Conservation (phyloP, 2,329 filamentous ascomycete species). For the Rhynchosporium secalis region DNA sequence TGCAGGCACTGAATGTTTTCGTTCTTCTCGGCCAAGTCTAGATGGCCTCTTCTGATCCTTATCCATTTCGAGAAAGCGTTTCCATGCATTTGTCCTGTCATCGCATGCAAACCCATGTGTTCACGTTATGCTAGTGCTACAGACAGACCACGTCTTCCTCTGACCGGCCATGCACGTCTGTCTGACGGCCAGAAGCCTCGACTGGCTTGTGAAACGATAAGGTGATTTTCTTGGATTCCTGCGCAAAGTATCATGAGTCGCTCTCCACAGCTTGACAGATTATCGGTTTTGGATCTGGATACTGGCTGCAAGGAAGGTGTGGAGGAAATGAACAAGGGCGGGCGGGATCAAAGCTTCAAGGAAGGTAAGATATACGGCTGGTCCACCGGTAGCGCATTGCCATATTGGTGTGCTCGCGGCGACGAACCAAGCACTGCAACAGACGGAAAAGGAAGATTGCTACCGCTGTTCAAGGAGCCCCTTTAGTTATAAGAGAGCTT, state of each 20-base stretch:
- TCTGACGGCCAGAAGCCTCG: conserved; percentile 21
- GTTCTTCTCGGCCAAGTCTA: conserved; percentile 22
- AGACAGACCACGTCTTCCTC: conserved; percentile 21
- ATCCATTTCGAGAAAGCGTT: conserved; percentile 47
- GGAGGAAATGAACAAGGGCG: conserved; percentile 35
- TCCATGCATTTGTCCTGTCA: conserved; percentile 40
- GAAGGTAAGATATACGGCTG: conserved; percentile 35
- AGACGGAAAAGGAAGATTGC: conserved; percentile 7
- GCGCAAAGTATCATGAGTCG: conserved; percentile 33
- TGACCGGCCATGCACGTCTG: conserved; percentile 26
- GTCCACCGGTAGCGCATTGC: conserved; percentile 34
- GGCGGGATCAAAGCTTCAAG: conserved; percentile 34
- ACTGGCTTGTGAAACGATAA: conserved; percentile 33
- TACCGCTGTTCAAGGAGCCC: neutral
- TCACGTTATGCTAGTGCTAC: conserved; percentile 23
- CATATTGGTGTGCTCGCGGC: conserved; percentile 32
- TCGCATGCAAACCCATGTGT: conserved; percentile 27
- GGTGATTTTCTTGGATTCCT: conserved; percentile 23
- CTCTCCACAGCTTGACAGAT: conserved; percentile 31
- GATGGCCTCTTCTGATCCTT: conserved; percentile 26
- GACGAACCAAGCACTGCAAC: conserved; percentile 13
- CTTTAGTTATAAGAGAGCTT: conserved; percentile 16
- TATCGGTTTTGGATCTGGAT: conserved; percentile 27
- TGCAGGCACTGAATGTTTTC: conserved; percentile 24
- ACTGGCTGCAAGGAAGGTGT: conserved; percentile 33